Conservation (phyloP, 2,329 filamentous ascomycete genomes). For the Paraconiothyrium sp. region DNA sequence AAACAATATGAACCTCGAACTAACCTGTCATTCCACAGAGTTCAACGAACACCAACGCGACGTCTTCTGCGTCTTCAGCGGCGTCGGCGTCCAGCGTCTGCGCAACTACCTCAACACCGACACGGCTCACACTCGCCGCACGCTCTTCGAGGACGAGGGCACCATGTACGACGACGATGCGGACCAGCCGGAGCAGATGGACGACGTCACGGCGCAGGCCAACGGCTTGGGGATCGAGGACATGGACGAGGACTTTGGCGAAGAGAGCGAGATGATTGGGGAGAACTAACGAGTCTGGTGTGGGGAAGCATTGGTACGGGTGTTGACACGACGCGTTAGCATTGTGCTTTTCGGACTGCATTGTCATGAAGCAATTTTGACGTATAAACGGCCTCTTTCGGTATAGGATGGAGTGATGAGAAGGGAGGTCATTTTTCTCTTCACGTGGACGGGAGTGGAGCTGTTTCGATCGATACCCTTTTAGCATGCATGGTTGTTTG, state of each 20-base stretch:
- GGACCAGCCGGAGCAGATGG: conserved; percentile 46
- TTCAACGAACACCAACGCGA: conserved; percentile 95
- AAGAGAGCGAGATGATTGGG: conserved; percentile 57
- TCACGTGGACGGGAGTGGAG: too few relatives aligned
- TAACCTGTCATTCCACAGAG: conserved; percentile 60
- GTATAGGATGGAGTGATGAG: too few relatives aligned
- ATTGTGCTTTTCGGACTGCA: too few relatives aligned
- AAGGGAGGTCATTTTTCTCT: too few relatives aligned
- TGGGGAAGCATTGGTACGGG: not conserved
- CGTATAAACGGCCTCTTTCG: too few relatives aligned
- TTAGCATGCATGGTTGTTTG: too few relatives aligned
- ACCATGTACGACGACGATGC: conserved; percentile 39
- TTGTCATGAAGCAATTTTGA: too few relatives aligned
- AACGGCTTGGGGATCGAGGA: conserved; percentile 53
- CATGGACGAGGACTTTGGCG: conserved; percentile 55
- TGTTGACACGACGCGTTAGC: not conserved
- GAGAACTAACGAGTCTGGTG: conserved; percentile 29
- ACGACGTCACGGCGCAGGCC: conserved; percentile 48
- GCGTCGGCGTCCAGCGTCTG: conserved; percentile 79
- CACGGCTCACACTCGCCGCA: conserved; percentile 29
- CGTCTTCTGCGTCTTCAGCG: conserved; percentile 97
- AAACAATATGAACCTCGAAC: not conserved
- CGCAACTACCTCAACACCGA: conserved; percentile 77
- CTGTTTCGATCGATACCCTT: too few relatives aligned
- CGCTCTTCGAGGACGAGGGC: conserved; percentile 37